Evolutionary conservation across 2,329 filamentous ascomycete species (phyloP).

Genomic region (Exophiala sp.): DNA sequence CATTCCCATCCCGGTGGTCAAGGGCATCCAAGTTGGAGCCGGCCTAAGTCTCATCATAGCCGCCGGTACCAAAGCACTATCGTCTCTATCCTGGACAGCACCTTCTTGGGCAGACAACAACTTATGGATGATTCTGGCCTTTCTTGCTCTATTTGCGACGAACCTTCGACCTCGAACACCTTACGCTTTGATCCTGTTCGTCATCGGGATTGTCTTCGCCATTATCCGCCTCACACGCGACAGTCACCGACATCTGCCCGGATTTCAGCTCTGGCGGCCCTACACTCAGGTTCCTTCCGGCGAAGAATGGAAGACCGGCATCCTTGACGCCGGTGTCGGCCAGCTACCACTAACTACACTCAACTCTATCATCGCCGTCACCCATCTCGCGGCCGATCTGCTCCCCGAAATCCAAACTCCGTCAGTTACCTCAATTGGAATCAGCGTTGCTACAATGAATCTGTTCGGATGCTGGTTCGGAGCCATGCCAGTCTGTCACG

Average conservation of each 20-base stretch:
- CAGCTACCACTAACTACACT: conserved; percentile 88
- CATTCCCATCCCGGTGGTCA: conserved; percentile 82
- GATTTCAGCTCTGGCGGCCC: conserved; percentile 61
- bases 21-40: conserved; percentile 91
- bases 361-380: conserved; percentile 87
- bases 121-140: conserved; percentile 71
- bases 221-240: conserved; percentile 36
- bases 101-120: conserved; percentile 72
- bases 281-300: conserved; percentile 45
- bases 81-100: conserved; percentile 64
- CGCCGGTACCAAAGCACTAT: conserved; percentile 66
- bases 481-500: conserved; percentile 93
- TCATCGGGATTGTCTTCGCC: conserved; percentile 65
- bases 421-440: conserved; percentile 70
- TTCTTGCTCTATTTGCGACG: conserved; percentile 66
- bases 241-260: conserved; percentile 37
- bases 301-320: conserved; percentile 51
- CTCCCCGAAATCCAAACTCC: conserved; percentile 67
- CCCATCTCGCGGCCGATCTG: conserved; percentile 72
- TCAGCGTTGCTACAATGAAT: conserved; percentile 83
- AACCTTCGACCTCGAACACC: conserved; percentile 65
- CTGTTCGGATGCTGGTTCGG: conserved; percentile 85
- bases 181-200: conserved; percentile 71
- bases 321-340: conserved; percentile 68
- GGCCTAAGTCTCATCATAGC: conserved; percentile 79